Conservation (phyloP, 768 basidiomycete species). For the Amanita exitialis region DNA sequence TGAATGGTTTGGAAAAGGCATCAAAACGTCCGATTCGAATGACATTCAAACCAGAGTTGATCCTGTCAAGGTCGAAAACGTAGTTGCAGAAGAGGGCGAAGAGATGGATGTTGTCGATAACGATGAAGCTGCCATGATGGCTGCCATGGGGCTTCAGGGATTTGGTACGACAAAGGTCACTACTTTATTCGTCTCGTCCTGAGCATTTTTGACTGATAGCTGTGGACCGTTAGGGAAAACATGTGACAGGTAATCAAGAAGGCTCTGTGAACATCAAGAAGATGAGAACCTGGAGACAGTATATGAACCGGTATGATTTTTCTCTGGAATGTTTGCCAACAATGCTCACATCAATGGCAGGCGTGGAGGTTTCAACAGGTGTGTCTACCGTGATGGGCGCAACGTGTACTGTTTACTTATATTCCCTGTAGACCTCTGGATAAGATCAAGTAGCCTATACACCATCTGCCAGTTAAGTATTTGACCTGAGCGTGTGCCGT, state of each 20-base stretch:
- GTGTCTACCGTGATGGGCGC: slow-evolving; percentile 6
- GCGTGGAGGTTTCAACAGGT: slow-evolving; percentile 83
- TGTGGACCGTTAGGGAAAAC: slow-evolving; percentile 47
- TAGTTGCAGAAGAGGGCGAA: slow-evolving; percentile 33
- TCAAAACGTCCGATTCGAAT: neutral
- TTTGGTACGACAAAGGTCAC: slow-evolving; percentile 86
- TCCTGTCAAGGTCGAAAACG: neutral
- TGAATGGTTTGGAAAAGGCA: neutral
- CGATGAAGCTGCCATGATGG: slow-evolving; percentile 77
- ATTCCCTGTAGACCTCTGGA: slow-evolving; percentile 63
- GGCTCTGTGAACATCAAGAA: slow-evolving; percentile 63
- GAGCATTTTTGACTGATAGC: neutral
- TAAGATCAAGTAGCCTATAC: slow-evolving; percentile 89
- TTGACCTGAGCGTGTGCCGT: neutral
- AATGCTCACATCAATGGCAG: slow-evolving; percentile 23
- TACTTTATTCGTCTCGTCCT: neutral
- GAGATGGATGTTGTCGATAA: slow-evolving; percentile 46
- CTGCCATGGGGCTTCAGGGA: slow-evolving; percentile 80
- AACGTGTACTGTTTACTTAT: neutral
- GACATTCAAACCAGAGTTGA: neutral
- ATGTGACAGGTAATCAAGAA: slow-evolving; percentile 77
- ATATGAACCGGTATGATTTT: slow-evolving; percentile 82
- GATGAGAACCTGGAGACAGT: slow-evolving; percentile 89
- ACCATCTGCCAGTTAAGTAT: slow-evolving; percentile 14
- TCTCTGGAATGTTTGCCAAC: neutral